Base-by-base conservation (phyloP, 2,329 filamentous ascomycete species). In the Westerdykella aurantiaca region DNA sequence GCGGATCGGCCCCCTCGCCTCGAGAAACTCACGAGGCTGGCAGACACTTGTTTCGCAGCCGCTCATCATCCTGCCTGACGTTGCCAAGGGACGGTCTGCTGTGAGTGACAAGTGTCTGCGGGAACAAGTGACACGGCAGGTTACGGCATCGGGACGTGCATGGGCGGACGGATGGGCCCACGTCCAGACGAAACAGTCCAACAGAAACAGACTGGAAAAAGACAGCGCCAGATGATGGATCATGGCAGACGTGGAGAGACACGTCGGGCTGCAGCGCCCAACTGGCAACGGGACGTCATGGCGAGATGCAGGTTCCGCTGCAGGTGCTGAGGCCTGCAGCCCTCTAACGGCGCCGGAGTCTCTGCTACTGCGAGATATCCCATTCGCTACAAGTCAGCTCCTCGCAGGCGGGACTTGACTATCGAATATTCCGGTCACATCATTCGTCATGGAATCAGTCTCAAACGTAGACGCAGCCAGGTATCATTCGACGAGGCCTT, bases 191-290 rank as follows among this genome's bases (percentile, higher is more conserved):
- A 29, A 12, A 29, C 25, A 29, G 25, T 5, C 13, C 4, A 16
- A 16, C 10, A 12, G 25, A 29, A 7, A 29, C 25, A 29, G 25
- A 6, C 18, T 12, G 25, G 25, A 9, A 29, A 29, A 29, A 4
- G 13, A 18, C 18, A 18, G 37, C 7, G 22, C 16, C 10, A 21
- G 13, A 38, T 11, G n/a, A n/a, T n/a, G n/a, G n/a, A n/a, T n/a
- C n/a, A n/a, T n/a, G 10, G 11, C 52, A 56, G 48, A 47, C 37
- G 51, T 50, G 48, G 47, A 52, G 44, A 57, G 59, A 55, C 60
- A 62, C 58, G 60, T 63, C 56, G 55, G 48, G 47, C 46, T 52
- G 57, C 52, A 53, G 49, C 47, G 34, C 49, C 34, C 51, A 51
- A 47, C 50, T 42, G 38, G 43, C 51, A 51, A 47, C 50, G 43